Base-by-base conservation (phyloP, 371 early-diverging fungal species). In the Funneliformis caledonium region DNA sequence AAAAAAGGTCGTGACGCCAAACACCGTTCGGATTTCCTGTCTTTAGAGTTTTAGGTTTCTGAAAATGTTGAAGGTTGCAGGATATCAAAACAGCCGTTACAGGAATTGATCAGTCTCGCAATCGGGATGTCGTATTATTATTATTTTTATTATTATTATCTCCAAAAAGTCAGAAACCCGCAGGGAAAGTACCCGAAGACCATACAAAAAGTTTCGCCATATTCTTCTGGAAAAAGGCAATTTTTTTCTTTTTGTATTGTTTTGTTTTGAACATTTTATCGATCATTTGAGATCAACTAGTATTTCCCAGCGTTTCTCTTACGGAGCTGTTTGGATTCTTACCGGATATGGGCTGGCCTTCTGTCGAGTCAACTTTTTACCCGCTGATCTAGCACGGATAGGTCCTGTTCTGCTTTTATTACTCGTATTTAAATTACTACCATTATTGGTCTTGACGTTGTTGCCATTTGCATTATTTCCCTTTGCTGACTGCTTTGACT, bases 281-380 rank as follows among this genome's bases (percentile, higher is more conserved):
- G 70, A 70, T 45, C 70, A 70, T 45, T 37, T 22, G 37, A 37
- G 70, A 70, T 70, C 70, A 43, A 70, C 70, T 70, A n/a, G 70
- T 70, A 70, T 70, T 70, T 70, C 70, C 70, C 70, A 70, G 70
- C 43, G 45, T 70, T 70, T 47, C 70, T 22, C 43, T 37, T 70
- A 70, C 22, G 72, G 50, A 50, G 48, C 72, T 72, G 72, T 52
- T 72, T 72, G 64, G 62, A 77, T 50, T 77, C 77, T 77, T 77
- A 77, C 77, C 77, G 77, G 77, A 77, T 77, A 77, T 59, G 77
- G 77, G 22, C 48, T 77, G 65, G 77, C 77, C 48, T 77, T 77
- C 26, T 77, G 77, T 22, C 77, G 64, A 47, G 77, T 77, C 77
- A 77, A 77, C 42, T 77, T 77, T 65, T 77, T 77, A 16, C 77